Conservation (phyloP, 805 yeast species). For the Cyberlindnera suaveolens region DNA sequence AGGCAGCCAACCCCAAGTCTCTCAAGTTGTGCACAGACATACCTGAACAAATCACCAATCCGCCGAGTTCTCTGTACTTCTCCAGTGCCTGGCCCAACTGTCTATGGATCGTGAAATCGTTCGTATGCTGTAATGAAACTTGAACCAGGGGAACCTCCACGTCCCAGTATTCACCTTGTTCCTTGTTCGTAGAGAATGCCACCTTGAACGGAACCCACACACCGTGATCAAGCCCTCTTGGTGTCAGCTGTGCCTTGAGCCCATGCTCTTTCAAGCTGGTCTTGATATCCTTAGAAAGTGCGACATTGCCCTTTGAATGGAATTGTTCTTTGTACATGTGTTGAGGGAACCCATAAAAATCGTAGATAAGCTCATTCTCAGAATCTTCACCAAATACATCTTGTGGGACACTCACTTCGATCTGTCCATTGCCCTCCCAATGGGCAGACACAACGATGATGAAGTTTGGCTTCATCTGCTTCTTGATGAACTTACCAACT, state of each 20-base stretch:
- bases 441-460: constrained; percentile 70
- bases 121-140: constrained; percentile 29
- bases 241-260: constrained; percentile 35
- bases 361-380: constrained; percentile 61
- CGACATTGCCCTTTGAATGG: constrained; percentile 39
- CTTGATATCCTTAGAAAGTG: constrained; percentile 40
- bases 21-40: constrained; percentile 74
- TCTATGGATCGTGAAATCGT: constrained; percentile 39
- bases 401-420: constrained; percentile 45
- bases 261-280: constrained; percentile 36
- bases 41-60: constrained; percentile 59
- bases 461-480: constrained; percentile 53
- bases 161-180: constrained; percentile 19
- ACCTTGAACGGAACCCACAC: constrained; percentile 76
- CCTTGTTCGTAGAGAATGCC: constrained; percentile 44
- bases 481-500: constrained; percentile 47
- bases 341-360: constrained; percentile 67
- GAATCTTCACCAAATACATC: constrained; percentile 1
- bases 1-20: constrained; percentile 37
- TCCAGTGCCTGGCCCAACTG: constrained; percentile 52
- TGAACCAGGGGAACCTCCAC: constrained; percentile 36
- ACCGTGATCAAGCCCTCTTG: constrained; percentile 80
- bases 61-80: constrained; percentile 45
- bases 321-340: constrained; percentile 59
- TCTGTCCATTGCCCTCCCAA: constrained; percentile 52